phyloP scores from a whole-genome alignment of 2,329 filamentous ascomycete genomes.

The Talaromyces sp. region DNA sequence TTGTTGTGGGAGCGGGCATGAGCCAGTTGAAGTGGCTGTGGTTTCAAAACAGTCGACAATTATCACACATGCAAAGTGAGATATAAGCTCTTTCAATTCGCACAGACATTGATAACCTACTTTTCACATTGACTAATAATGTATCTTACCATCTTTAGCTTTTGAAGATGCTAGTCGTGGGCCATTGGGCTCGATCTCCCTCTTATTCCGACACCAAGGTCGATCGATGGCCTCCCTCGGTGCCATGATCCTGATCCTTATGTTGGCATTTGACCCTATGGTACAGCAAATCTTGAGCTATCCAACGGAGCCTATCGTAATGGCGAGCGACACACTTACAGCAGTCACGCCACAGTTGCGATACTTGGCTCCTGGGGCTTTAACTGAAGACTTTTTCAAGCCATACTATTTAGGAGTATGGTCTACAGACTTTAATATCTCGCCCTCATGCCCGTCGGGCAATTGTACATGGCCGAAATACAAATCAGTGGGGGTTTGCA shows the following conservation, averaged over 20 bases:
- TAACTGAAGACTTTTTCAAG: neutral
- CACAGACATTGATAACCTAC: no score
- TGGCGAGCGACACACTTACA: neutral
- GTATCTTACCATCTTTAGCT: no score
- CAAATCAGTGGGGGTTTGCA: neutral
- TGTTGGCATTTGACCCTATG: conserved; percentile 14
- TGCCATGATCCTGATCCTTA: conserved; percentile 18
- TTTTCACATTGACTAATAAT: no score
- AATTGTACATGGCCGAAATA: neutral
- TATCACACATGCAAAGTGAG: conserved; percentile 20
- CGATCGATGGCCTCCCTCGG: conserved; percentile 16
- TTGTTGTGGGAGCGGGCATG: conserved; percentile 19
- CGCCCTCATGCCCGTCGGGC: neutral
- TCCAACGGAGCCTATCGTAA: neutral
- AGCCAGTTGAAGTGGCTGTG: conserved; percentile 29
- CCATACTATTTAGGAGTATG: neutral
- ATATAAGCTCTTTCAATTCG: no score
- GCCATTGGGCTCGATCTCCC: conserved; percentile 19
- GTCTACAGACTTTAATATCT: neutral
- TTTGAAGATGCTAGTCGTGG: conserved; percentile 29
- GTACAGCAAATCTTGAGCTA: conserved; percentile 5
- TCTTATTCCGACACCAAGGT: conserved; percentile 6
- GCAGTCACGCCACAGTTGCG: neutral
- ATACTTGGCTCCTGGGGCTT: neutral
- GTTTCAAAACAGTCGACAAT: conserved; percentile 10